A percentile compares a stretch with the other conserved stretches of the same genome.
phyloP scores from a whole-genome alignment of 2,329 filamentous ascomycete species.

The Epichloe festucae region DNA sequence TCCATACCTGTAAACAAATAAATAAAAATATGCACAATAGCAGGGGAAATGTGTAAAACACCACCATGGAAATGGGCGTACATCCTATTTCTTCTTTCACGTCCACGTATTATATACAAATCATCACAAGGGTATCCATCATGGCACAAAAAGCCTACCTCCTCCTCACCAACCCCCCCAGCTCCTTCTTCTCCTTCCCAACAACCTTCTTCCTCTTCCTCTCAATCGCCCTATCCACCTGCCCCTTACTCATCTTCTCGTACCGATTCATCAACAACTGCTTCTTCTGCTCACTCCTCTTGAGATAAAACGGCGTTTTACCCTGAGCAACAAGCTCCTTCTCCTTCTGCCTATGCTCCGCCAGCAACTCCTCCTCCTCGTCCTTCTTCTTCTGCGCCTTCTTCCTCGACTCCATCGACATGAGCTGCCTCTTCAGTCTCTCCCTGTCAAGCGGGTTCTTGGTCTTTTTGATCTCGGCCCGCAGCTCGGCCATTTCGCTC shows the following conservation, averaged over 20 bases:
- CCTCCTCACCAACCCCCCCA: conserved; percentile 30
- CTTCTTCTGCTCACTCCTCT: conserved; percentile 87
- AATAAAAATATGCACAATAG: no score
- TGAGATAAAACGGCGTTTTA: conserved; percentile 87
- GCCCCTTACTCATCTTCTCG: conserved; percentile 68
- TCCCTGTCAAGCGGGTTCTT: conserved; percentile 56
- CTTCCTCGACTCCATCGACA: conserved; percentile 66
- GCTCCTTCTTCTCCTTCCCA: conserved; percentile 68
- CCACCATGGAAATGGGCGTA: no score
- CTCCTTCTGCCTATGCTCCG: conserved; percentile 69
- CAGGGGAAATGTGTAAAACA: background rate
- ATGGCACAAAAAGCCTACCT: background rate
- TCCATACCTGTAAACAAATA: no score
- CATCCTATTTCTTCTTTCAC: no score
- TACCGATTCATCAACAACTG: conserved; percentile 67
- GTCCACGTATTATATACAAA: no score
- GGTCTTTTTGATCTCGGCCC: conserved; percentile 48
- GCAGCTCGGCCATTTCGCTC: conserved; percentile 67
- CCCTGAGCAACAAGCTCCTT: conserved; percentile 75
- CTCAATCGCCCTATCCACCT: conserved; percentile 76
- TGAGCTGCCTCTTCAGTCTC: conserved; percentile 56
- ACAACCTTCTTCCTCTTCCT: conserved; percentile 80
- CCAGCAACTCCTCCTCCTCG: conserved; percentile 53
- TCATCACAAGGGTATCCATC: no score
- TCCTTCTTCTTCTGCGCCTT: conserved; percentile 59